Conservation (phyloP, 306 rosid genomes). For the Quercus glauca region DNA sequence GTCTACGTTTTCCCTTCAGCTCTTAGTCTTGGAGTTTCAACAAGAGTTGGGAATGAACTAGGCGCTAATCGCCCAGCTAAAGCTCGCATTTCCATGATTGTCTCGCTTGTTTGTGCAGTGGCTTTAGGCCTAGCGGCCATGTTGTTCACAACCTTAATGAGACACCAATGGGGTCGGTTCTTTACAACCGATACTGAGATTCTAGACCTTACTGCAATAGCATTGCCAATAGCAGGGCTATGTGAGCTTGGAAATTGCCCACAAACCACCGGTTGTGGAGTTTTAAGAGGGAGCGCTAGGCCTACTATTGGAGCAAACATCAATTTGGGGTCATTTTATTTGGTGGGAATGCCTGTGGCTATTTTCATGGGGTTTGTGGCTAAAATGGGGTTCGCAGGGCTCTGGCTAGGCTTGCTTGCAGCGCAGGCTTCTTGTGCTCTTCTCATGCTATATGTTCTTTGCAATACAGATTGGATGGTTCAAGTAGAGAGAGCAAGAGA, state of each 20-base stretch:
- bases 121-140: slow-evolving; percentile 66
- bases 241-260: slow-evolving; percentile 99
- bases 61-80: slow-evolving; percentile 76
- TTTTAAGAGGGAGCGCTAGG: slow-evolving; percentile 79
- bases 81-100: slow-evolving; percentile 77
- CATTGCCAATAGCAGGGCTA: slow-evolving; percentile 74
- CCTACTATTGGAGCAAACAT: slow-evolving; percentile 85
- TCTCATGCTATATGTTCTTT: slow-evolving; percentile 75
- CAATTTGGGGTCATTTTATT: slow-evolving; percentile 80
- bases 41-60: slow-evolving; percentile 70
- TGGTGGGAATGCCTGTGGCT: slow-evolving; percentile 91
- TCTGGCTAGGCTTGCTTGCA: slow-evolving; percentile 95
- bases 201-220: slow-evolving; percentile 65
- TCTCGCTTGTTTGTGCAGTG: slow-evolving; percentile 51
- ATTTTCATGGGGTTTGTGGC: slow-evolving; percentile 57
- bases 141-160: slow-evolving; percentile 60
- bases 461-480: slow-evolving; percentile 70
- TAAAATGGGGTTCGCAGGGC: slow-evolving; percentile 74
- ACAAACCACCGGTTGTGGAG: slow-evolving; percentile 89
- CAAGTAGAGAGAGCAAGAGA: slow-evolving; percentile 55
- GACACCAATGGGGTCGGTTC: slow-evolving; percentile 78
- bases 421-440: slow-evolving; percentile 83
- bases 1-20: slow-evolving; percentile 90
- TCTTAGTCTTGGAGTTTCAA: slow-evolving; percentile 81
- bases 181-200: slow-evolving; percentile 69